Base-by-base conservation (phyloP, 169 alveolate species). In the Perkinsus olseni region DNA sequence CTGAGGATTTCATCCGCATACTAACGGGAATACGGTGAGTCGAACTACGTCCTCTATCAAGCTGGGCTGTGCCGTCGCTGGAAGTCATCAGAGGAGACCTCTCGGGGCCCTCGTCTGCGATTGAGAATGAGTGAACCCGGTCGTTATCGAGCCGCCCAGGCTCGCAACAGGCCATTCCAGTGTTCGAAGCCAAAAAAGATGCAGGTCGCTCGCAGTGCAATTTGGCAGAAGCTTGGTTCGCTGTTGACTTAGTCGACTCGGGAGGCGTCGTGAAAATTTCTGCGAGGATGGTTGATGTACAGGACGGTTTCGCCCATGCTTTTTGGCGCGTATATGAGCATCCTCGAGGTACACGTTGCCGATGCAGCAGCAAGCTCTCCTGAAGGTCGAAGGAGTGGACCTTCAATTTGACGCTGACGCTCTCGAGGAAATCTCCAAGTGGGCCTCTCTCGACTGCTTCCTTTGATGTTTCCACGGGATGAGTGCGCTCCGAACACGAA, bases 311-410 rank as follows among this genome's bases (percentile, higher is more conserved):
- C n/a, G n/a, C n/a, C n/a, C n/a, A n/a, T n/a, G n/a, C n/a, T n/a
- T n/a, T n/a, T n/a, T 4, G 0, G 39, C 11, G 13, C 50, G 24
- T 6, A 20, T 38, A 21, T 40, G 94, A 74, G 51, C 74, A 40
- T 40, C 50, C 50, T 40, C 94, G 17, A 39, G 91, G 91, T 93
- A 91, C 93, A 90, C 91, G 74, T 74, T 93, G 37, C 91, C 91
- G 40, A 91, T 34, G 91, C 94, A 93, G 91, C 94, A 93, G 74
- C 39, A 24, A 4, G 94, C 94, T 36, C 91, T 93, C 34, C 93
- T 93, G 38, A 51, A 50, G 36, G 91, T 92, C n/a, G 94, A 93
- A 39, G 94, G 93, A 4, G 94, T 93, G 91, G 51, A 82, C 74
- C 74, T 93, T 0, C 40, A 28, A 39, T 93, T 93, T 50, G 91